These are phyloP conservation scores for Paecilomyces niveus DNA, from an alignment of 2,329 filamentous ascomycete species.

Conservation along the genomic window DNA sequence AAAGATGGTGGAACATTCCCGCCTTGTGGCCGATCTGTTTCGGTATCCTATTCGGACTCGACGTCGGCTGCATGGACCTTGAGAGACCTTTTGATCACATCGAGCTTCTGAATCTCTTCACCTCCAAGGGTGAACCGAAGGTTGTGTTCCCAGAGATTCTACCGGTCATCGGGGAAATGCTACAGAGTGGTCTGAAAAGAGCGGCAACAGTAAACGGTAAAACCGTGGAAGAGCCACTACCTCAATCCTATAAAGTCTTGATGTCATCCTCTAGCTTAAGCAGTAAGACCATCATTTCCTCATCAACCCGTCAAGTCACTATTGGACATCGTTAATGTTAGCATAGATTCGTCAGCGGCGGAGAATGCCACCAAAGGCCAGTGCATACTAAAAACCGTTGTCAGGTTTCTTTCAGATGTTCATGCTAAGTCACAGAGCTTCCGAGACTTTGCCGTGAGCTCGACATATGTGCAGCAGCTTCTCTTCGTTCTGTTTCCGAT, in stretches of 20 bases:
- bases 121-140: constrained; percentile 49
- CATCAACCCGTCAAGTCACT: neutral
- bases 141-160: constrained; percentile 72
- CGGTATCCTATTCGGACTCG: constrained; percentile 77
- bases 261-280: constrained; percentile 11
- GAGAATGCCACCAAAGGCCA: constrained; percentile 49
- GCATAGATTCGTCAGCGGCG: constrained; percentile 19
- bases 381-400: constrained; percentile 64
- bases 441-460: constrained; percentile 71
- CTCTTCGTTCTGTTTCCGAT: constrained; percentile 78
- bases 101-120: constrained; percentile 66
- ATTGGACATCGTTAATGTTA: constrained; percentile 11
- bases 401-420: constrained; percentile 71
- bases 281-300: constrained; percentile 1
- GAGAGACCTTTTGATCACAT: constrained; percentile 67
- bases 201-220: constrained; percentile 57
- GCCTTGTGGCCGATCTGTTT: constrained; percentile 83
- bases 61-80: constrained; percentile 68
- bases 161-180: constrained; percentile 74
- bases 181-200: constrained; percentile 70
- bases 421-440: constrained; percentile 72
- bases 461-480: constrained; percentile 74
- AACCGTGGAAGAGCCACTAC: constrained; percentile 44
- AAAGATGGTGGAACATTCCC: constrained; percentile 81
- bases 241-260: constrained; percentile 5